Evolutionary conservation across 2,329 filamentous ascomycete species (phyloP), one percentile per base, ranked within the genome.

Genomic region (Purpureocillium lavendulum): DNA sequence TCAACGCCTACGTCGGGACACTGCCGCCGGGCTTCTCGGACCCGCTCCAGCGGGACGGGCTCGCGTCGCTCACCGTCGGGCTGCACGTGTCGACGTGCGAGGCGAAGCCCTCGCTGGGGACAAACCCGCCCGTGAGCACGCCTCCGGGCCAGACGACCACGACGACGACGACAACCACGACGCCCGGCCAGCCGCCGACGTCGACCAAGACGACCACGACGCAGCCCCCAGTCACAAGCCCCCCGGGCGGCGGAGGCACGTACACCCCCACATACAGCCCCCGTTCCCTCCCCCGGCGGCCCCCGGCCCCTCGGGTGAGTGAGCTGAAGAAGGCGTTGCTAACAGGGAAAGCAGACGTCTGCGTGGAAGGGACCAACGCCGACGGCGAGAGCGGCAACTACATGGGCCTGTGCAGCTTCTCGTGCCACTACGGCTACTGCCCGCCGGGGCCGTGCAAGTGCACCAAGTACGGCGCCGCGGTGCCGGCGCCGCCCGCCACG

Each of bases 1-100:
- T 69, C 58, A 77, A 77, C 42, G 65, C 70, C 12, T 76, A 71
- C 44, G 69, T 72, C 3, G 71, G 71, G 10, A 66, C 60, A 1
- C 54, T 75, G 7, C 70, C 71, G 10, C 51, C 54, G 2, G 51
- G 55, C 13, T 30, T 39, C 18, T 37, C 41, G 17, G 49, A 46
- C 16, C 33, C 39, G 11, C 40, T 47, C 1, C 21, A 32, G 21
- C 28, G 12, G 2, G 29, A 47, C n/a, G 43, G 43, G 14, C 33
- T 44, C 13, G 30, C 40, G 3, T 40, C 35, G 11, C 30, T 42
- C 14, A 42, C 37, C 4, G 18, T 12, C 4, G 45, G 45, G 1
- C 43, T 47, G 11, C 36, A 33, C n/a, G 45, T 47, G 13, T 35
- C 33, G 1, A 44, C 43, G n/a, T 47, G 45, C 31, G 15, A 35